Percentiles rank a stretch among this genome's conserved stretches.
Conservation (phyloP, 2,329 filamentous ascomycete species). For the Xylaria sp. region DNA sequence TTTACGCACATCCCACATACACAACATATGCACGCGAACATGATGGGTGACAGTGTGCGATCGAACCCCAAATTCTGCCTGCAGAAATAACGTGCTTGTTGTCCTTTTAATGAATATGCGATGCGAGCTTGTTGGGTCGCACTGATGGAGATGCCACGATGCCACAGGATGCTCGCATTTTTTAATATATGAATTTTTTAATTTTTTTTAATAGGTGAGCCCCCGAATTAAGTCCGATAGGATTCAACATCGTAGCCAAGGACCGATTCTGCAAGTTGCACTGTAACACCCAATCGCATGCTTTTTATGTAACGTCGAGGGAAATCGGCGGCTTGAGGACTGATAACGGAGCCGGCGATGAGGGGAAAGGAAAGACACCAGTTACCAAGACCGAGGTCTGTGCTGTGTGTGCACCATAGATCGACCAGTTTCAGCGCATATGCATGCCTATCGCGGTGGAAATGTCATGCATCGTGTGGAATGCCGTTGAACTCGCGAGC, state of each 20-base stretch:
- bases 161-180: conserved; percentile 28
- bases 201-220: conserved; percentile 26
- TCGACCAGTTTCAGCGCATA: conserved; percentile 25
- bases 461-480: conserved; percentile 31
- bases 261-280: conserved; percentile 31
- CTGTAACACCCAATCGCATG: conserved; percentile 20
- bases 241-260: conserved; percentile 24
- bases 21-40: conserved; percentile 18
- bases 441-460: conserved; percentile 23
- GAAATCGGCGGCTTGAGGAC: conserved; percentile 26
- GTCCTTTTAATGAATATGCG: conserved; percentile 21
- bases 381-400: conserved; percentile 28
- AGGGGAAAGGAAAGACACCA: conserved; percentile 13
- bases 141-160: conserved; percentile 31
- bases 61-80: conserved; percentile 31
- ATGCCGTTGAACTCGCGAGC: conserved; percentile 8
- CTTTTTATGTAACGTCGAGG: conserved; percentile 32
- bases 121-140: conserved; percentile 31
- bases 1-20: conserved; percentile 5
- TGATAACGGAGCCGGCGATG: conserved; percentile 24
- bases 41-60: conserved; percentile 31
- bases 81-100: conserved; percentile 37
- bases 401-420: conserved; percentile 18
- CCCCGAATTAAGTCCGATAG: conserved; percentile 39
- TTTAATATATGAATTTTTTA: no score